A percentile compares a stretch with the other conserved stretches of the same genome.
phyloP scores from a whole-genome alignment of 108 stramenopile species.

The Stephanodiscus minutulus region DNA sequence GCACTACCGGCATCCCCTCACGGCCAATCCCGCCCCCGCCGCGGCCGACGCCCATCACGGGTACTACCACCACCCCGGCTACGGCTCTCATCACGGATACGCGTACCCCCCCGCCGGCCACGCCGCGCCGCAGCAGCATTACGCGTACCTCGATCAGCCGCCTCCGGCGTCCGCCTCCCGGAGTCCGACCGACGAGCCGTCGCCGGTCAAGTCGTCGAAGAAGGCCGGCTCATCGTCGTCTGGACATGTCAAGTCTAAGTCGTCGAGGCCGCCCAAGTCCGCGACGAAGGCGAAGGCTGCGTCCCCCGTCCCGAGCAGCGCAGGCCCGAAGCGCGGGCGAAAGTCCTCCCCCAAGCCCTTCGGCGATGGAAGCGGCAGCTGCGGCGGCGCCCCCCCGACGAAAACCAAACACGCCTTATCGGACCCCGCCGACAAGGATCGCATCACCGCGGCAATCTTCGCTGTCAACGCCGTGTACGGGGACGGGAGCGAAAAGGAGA shows the following conservation, averaged over 20 bases:
- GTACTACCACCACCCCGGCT: conserved; percentile 28
- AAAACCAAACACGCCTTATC: conserved; percentile 24
- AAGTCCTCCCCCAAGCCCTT: conserved; percentile 1
- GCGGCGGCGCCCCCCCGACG: not conserved
- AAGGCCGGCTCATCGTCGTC: not conserved
- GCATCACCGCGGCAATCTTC: conserved; percentile 33
- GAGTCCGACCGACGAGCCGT: not conserved
- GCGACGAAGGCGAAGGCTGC: not conserved
- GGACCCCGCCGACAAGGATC: conserved; percentile 34
- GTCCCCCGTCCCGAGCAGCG: not conserved
- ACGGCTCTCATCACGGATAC: conserved; percentile 10
- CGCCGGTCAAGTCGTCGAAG: not conserved
- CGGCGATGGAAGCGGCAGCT: too few relatives aligned
- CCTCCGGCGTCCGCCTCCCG: not conserved
- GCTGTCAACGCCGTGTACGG: conserved; percentile 35
- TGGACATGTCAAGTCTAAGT: not conserved
- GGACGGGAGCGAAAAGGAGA: conserved; percentile 65
- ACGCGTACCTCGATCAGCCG: conserved; percentile 19
- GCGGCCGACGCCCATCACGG: not conserved
- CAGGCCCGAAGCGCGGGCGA: conserved; percentile 7
- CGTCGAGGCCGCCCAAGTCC: not conserved
- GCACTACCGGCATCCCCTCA: conserved; percentile 26
- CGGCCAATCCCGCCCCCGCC: not conserved
- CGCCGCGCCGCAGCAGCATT: conserved; percentile 22
- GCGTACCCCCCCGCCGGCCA: not conserved